Conservation (phyloP, 805 yeast genomes). For the Myxozyma geophila region DNA sequence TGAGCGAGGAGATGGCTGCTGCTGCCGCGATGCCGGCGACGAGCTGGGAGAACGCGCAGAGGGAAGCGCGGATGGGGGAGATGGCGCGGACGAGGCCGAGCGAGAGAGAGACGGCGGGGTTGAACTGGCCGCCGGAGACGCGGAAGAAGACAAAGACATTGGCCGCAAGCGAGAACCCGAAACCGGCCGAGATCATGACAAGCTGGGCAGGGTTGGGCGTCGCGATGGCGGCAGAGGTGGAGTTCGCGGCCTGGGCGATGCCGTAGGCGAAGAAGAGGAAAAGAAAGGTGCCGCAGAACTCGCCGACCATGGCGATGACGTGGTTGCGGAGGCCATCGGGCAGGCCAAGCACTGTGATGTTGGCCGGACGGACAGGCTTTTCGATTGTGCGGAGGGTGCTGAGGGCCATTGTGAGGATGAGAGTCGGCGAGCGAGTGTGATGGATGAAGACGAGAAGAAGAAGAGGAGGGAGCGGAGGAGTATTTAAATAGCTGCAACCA, state of each 20-base stretch:
- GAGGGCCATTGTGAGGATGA: neutral
- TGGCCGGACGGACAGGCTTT: neutral
- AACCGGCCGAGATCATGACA: conserved; percentile 82
- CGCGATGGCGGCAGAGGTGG: conserved; percentile 43
- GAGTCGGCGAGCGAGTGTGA: neutral
- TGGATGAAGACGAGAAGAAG: too few species aligned
- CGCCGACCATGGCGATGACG: conserved; percentile 71
- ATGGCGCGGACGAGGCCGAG: conserved; percentile 74
- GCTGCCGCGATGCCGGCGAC: conserved; percentile 91
- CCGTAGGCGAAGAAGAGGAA: conserved; percentile 81
- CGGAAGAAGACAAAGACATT: conserved; percentile 70
- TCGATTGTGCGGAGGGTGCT: neutral
- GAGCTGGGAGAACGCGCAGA: conserved; percentile 70
- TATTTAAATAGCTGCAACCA: too few species aligned
- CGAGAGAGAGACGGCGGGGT: conserved; percentile 84
- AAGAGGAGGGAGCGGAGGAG: too few species aligned
- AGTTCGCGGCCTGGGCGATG: conserved; percentile 82
- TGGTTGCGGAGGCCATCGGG: conserved; percentile 60
- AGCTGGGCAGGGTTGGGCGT: conserved; percentile 69
- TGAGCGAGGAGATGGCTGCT: conserved; percentile 82
- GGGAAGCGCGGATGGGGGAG: conserved; percentile 68
- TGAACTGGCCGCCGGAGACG: conserved; percentile 86
- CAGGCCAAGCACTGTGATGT: conserved; percentile 42
- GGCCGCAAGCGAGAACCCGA: conserved; percentile 83
- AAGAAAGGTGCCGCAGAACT: conserved; percentile 83